Evolutionary conservation across 768 basidiomycete species (phyloP), one percentile per base, ranked within the genome.

Genomic region (Amanita polypyramis): DNA sequence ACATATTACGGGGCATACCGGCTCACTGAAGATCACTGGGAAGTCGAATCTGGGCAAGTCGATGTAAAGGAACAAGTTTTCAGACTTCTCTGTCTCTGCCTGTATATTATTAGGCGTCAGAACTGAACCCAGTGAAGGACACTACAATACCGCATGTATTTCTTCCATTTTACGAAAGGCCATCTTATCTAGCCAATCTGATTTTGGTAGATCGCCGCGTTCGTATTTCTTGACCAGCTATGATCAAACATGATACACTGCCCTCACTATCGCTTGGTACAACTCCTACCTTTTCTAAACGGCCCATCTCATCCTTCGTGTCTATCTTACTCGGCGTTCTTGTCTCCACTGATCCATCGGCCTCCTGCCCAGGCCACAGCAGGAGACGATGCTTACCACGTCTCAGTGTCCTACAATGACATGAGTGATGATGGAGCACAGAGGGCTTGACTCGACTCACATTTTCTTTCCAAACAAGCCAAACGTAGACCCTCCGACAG

Each of bases 11-110:
- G 5, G 8, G 69, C 82, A 55, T 35, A 85, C 89, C 7, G 86
- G 79, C 67, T 99, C 95, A 54, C 85, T 89, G 62, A 87, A 99
- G 47, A 98, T 83, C 15, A 99, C 85, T 0, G 96, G 96, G 60
- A 97, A 97, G 60, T 98, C 95, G 60, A 98, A 99, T 30, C 91
- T 79, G 1, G 94, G 96, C 20, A 98, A 62, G 67, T 98, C 96
- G 37, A 98, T 82, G 63, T 98, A 98, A 9, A 98, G 75, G 62
- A 89, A 98, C n/a, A 98, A 70, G 56, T 91, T 88, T 50, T 93
- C 82, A 0, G 93, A 95, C 62, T 92, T 94, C 54, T 82, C 82
- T 0, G 91, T 81, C 64, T 96, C 94, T 5, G 82, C 82, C 91
- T 97, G 52, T 38, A 20, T 47, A 19, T 48, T 21, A n/a, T 34